Base-by-base conservation (phyloP, 1,284 basidiomycete genomes). In the Cystobasidium sp. region DNA sequence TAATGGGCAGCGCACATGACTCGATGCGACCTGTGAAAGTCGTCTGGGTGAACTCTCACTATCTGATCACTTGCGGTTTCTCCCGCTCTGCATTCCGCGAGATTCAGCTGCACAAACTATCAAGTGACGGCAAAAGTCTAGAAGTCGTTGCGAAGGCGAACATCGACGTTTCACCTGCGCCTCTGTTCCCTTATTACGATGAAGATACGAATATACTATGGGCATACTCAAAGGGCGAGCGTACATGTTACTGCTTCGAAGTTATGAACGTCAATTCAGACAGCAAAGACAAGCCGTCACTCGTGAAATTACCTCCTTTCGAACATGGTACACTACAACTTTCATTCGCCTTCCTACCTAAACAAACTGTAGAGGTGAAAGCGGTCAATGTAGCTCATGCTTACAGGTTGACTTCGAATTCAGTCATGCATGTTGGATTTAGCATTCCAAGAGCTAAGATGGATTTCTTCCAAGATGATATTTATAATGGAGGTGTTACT, bases 391-490 rank as follows among this genome's bases (percentile, higher is more conserved):
- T 95, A 80, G 79, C 83, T 8, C 84, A 84, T 52, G 88, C 88
- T 16, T 82, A 83, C 20, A 85, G 91, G 51, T 84, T 89, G 62
- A 93, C 94, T n/a, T 90, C 92, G 82, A 94, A 93, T 83, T 92
- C 94, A 61, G 89, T 97, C 39, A 83, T 85, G 71, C 80, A 81
- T 52, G 83, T 85, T n/a, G 76, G 80, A 1, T 85, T 85, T 74
- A 81, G 78, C 6, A 82, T 86, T 1, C 84, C 84, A 7, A 78
- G 85, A 16, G 83, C 83, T 55, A 64, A 80, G 75, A 73, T 75
- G 16, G 83, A 84, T 31, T 84, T 82, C 80, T 85, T 85, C 81
- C 85, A 86, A 77, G 83, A 86, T 77, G 85, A 86, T 76, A 83
- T 86, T 43, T 86, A 82, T 61, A 75, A 82, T 0, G 64, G 51